Conservation (phyloP, 805 yeast genomes). For the Metschnikowia lunata region DNA sequence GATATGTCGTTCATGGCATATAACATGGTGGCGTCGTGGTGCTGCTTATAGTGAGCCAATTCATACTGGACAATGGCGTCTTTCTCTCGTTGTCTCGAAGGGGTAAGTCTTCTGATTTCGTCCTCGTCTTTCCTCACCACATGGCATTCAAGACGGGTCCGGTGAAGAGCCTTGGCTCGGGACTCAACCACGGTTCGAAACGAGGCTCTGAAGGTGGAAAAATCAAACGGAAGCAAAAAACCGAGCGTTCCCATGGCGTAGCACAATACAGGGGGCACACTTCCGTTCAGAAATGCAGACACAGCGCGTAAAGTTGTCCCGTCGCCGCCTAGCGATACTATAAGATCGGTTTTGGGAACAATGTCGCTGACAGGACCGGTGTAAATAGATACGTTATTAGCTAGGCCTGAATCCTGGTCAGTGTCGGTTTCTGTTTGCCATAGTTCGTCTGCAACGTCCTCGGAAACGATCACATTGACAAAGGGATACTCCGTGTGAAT, state of each 20-base stretch:
- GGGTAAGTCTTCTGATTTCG: not conserved
- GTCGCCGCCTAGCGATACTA: constrained; percentile 93
- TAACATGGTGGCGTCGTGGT: constrained; percentile 32
- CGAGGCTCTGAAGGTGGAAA: constrained; percentile 52
- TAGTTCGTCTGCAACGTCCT: constrained; percentile 74
- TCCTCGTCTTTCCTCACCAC: constrained; percentile 37
- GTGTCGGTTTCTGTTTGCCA: constrained; percentile 11
- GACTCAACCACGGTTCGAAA: constrained; percentile 65
- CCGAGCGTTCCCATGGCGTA: constrained; percentile 92
- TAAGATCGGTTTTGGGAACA: constrained; percentile 63
- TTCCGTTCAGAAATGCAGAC: constrained; percentile 62
- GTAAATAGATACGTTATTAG: constrained; percentile 28
- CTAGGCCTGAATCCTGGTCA: not conserved
- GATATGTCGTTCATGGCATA: constrained; percentile 93
- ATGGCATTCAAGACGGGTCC: constrained; percentile 78
- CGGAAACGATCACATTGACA: constrained; percentile 72
- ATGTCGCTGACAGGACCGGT: constrained; percentile 60
- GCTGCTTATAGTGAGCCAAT: constrained; percentile 16
- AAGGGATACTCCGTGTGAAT: constrained; percentile 60
- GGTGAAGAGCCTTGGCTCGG: constrained; percentile 65
- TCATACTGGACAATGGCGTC: constrained; percentile 16
- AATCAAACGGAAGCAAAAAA: constrained; percentile 82
- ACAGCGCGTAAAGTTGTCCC: constrained; percentile 89
- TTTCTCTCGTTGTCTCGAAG: constrained; percentile 5
- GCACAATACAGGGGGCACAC: constrained; percentile 85